A percentile compares a stretch with the other conserved stretches of the same genome.
Conservation (phyloP, 2,329 filamentous ascomycete genomes). For the Didymella glomerata region DNA sequence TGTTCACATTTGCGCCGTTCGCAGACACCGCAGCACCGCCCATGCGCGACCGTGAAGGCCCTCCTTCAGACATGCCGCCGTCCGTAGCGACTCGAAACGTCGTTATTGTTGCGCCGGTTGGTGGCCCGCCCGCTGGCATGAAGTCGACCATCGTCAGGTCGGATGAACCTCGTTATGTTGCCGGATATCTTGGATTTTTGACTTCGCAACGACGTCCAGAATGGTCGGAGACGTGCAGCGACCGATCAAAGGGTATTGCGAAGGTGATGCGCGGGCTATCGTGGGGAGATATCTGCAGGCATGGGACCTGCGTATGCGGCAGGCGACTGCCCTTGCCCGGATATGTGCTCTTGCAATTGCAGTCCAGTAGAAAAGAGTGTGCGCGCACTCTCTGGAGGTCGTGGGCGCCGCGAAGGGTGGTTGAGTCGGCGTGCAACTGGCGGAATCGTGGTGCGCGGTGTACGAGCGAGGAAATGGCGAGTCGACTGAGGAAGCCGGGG, state of each 20-base stretch:
- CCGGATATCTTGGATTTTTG: slow-evolving; percentile 4
- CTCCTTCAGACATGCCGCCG: slow-evolving; percentile 33
- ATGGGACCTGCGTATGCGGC: slow-evolving; percentile 40
- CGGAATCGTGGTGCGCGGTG: slow-evolving; percentile 7
- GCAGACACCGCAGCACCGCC: slow-evolving; percentile 33
- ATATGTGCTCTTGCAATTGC: slow-evolving; percentile 16
- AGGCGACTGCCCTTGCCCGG: slow-evolving; percentile 31
- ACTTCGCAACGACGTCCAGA: slow-evolving; percentile 22
- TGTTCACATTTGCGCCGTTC: slow-evolving; percentile 51
- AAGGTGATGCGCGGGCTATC: slow-evolving; percentile 40
- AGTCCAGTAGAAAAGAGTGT: slow-evolving; percentile 5
- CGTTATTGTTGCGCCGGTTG: slow-evolving; percentile 47
- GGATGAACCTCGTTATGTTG: slow-evolving; percentile 37
- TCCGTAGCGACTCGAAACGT: slow-evolving; percentile 51
- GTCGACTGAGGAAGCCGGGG: slow-evolving; percentile 13
- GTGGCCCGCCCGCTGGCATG: slow-evolving; percentile 42
- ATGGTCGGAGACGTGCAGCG: slow-evolving; percentile 5
- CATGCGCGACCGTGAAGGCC: slow-evolving; percentile 43
- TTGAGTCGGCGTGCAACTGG: slow-evolving; percentile 18
- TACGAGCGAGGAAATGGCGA: slow-evolving; percentile 17
- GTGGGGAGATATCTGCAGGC: slow-evolving; percentile 42
- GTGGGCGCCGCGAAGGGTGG: slow-evolving; percentile 3
- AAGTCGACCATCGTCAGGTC: slow-evolving; percentile 49
- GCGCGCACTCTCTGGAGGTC: background rate
- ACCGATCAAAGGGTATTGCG: slow-evolving; percentile 16